phyloP scores from a whole-genome alignment of 495 filamentous ascomycete species.

The Neurospora sublineolata region DNA sequence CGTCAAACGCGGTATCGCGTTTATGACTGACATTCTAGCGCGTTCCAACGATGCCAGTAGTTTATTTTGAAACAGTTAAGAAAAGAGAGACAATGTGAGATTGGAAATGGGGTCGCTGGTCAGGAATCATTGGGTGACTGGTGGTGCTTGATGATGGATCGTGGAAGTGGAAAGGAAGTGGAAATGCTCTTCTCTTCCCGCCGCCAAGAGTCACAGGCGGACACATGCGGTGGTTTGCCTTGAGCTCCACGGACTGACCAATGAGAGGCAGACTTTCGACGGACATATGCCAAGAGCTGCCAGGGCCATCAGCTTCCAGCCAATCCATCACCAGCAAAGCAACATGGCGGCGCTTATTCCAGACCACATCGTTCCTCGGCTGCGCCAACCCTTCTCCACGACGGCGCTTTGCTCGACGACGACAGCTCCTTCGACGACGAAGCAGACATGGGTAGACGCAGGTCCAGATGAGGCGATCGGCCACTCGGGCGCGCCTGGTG shows the following conservation, averaged over 20 bases:
- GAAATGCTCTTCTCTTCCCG: not conserved
- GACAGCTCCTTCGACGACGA: conserved; percentile 3
- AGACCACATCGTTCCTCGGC: conserved; percentile 6
- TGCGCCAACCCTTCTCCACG: conserved; percentile 17
- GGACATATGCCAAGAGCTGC: not conserved
- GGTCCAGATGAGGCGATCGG: not conserved
- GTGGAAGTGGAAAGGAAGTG: not conserved
- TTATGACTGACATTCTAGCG: not conserved
- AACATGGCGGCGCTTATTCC: conserved; percentile 24
- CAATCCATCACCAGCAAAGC: conserved; percentile 15
- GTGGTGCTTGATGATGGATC: not conserved
- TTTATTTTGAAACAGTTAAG: not conserved
- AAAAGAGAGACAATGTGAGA: not conserved
- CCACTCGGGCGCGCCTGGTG: not conserved
- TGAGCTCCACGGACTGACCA: not conserved
- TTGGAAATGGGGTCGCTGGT: not conserved
- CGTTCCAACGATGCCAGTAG: not conserved
- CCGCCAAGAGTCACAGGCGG: not conserved
- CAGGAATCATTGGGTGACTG: not conserved
- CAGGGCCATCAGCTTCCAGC: not conserved
- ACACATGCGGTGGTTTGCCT: not conserved
- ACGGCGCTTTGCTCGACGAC: conserved; percentile 15
- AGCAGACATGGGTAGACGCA: conserved; percentile 6
- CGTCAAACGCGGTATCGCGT: not conserved
- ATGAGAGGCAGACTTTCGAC: not conserved